Conservation (phyloP, 768 basidiomycete genomes). For the Zangia roseola region DNA sequence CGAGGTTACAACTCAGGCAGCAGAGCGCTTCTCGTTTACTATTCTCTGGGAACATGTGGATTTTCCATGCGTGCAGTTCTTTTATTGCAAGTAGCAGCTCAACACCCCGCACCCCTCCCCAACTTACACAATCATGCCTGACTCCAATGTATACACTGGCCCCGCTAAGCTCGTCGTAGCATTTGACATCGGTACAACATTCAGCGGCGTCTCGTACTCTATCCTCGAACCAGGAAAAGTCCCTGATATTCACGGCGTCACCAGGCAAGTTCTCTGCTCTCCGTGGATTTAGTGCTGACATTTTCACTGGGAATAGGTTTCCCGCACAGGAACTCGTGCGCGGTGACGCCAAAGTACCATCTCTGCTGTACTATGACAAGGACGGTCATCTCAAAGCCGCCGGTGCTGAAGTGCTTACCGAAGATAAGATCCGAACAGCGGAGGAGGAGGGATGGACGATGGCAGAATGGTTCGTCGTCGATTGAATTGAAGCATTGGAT, state of each 20-base stretch:
- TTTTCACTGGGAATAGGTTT: too few species aligned
- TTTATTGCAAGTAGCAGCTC: too few species aligned
- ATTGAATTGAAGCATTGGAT: neutral
- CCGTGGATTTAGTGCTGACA: neutral
- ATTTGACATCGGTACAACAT: slow-evolving; percentile 49
- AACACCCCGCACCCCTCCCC: neutral
- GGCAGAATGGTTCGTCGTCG: slow-evolving; percentile 18
- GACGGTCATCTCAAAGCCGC: slow-evolving; percentile 35
- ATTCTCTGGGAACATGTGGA: too few species aligned
- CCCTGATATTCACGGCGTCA: slow-evolving; percentile 11
- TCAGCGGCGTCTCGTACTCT: slow-evolving; percentile 42
- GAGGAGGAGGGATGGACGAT: slow-evolving; percentile 26
- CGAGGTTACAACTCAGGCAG: too few species aligned
- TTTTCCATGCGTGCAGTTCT: too few species aligned
- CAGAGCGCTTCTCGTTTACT: too few species aligned
- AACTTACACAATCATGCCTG: slow-evolving; percentile 7
- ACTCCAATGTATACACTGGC: slow-evolving; percentile 4
- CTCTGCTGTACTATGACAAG: slow-evolving; percentile 43
- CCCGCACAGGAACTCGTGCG: slow-evolving; percentile 38
- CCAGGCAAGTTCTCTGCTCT: slow-evolving; percentile 5
- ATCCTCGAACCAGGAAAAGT: slow-evolving; percentile 12
- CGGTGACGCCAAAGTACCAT: slow-evolving; percentile 44
- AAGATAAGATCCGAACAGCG: slow-evolving; percentile 32
- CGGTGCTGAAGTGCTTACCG: slow-evolving; percentile 39
- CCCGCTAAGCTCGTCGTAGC: slow-evolving; percentile 38